A percentile compares a stretch with the other conserved stretches of the same genome.
Conservation (phyloP, 2,329 filamentous ascomycete species). For the Epichloe uncinata region DNA sequence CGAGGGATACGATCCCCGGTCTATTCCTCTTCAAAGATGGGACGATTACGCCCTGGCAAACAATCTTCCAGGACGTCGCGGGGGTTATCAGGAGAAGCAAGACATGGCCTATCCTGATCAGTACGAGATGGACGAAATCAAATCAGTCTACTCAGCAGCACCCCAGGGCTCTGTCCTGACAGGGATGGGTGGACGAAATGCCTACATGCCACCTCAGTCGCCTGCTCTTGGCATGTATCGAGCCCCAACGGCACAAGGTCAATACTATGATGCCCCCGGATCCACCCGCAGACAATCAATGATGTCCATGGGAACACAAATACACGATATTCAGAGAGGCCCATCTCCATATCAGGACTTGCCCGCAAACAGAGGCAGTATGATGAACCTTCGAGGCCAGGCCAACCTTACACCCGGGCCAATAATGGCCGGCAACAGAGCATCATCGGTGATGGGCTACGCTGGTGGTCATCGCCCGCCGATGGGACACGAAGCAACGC, state of each 20-base stretch:
- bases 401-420: slow-evolving; percentile 33
- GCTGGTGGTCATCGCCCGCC: slow-evolving; percentile 33
- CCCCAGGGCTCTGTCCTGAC: slow-evolving; percentile 79
- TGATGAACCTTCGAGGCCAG: slow-evolving; percentile 42
- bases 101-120: slow-evolving; percentile 57
- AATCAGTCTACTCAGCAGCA: slow-evolving; percentile 87
- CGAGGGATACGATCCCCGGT: slow-evolving; percentile 79
- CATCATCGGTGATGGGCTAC: slow-evolving; percentile 35
- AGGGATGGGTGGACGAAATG: slow-evolving; percentile 59
- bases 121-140: slow-evolving; percentile 97
- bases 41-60: slow-evolving; percentile 86
- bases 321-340: slow-evolving; percentile 33
- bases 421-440: slow-evolving; percentile 19
- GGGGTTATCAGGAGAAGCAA: slow-evolving; percentile 55
- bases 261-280: slow-evolving; percentile 34
- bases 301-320: slow-evolving; percentile 47
- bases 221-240: slow-evolving; percentile 52
- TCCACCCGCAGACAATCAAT: slow-evolving; percentile 56
- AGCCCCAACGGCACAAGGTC: slow-evolving; percentile 30
- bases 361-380: slow-evolving; percentile 42
- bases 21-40: slow-evolving; percentile 90
- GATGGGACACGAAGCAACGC: slow-evolving; percentile 32
- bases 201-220: slow-evolving; percentile 74
- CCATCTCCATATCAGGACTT: slow-evolving; percentile 46
- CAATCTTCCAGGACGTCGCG: slow-evolving; percentile 81